phyloP scores from a whole-genome alignment of 2,329 filamentous ascomycete genomes.

The Bipolaris cookei region DNA sequence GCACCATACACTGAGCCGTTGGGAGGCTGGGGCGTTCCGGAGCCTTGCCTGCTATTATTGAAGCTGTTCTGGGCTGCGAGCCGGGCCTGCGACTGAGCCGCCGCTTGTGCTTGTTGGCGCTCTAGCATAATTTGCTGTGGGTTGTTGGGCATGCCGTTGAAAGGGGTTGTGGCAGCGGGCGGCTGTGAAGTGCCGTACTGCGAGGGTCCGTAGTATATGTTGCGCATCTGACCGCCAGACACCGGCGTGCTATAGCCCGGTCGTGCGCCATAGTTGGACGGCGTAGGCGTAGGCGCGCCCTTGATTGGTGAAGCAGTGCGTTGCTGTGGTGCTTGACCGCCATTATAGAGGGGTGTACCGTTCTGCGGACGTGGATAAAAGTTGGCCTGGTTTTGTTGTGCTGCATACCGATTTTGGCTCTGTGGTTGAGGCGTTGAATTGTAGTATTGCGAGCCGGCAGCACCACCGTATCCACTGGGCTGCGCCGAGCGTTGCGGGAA shows the following conservation, averaged over 20 bases:
- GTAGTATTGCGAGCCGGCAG: slow-evolving; percentile 42
- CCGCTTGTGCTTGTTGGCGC: slow-evolving; percentile 41
- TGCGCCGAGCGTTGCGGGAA: slow-evolving; percentile 42
- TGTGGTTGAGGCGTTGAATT: slow-evolving; percentile 43
- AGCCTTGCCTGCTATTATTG: slow-evolving; percentile 40
- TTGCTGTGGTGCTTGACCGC: slow-evolving; percentile 36
- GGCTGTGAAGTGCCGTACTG: slow-evolving; percentile 44
- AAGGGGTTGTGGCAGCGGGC: slow-evolving; percentile 31
- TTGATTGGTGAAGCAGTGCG: slow-evolving; percentile 49
- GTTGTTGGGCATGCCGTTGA: slow-evolving; percentile 30
- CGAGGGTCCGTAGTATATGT: slow-evolving; percentile 42
- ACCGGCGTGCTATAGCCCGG: slow-evolving; percentile 38
- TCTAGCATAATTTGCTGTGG: slow-evolving; percentile 47
- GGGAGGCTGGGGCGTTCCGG: slow-evolving; percentile 47
- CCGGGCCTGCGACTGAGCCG: slow-evolving; percentile 45
- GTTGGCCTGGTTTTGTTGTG: slow-evolving; percentile 37
- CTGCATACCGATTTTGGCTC: slow-evolving; percentile 41
- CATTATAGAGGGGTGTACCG: slow-evolving; percentile 42
- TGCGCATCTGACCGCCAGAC: slow-evolving; percentile 39
- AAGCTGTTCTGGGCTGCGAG: slow-evolving; percentile 47
- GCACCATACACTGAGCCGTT: slow-evolving; percentile 29
- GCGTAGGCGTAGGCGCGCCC: slow-evolving; percentile 26
- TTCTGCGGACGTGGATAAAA: slow-evolving; percentile 46
- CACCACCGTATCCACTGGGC: slow-evolving; percentile 36
- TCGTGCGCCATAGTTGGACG: slow-evolving; percentile 37